Evolutionary conservation across 2,329 filamentous ascomycete species (phyloP), one percentile per base, ranked within the genome.

Genomic region (Colletotrichum sansevieriae): DNA sequence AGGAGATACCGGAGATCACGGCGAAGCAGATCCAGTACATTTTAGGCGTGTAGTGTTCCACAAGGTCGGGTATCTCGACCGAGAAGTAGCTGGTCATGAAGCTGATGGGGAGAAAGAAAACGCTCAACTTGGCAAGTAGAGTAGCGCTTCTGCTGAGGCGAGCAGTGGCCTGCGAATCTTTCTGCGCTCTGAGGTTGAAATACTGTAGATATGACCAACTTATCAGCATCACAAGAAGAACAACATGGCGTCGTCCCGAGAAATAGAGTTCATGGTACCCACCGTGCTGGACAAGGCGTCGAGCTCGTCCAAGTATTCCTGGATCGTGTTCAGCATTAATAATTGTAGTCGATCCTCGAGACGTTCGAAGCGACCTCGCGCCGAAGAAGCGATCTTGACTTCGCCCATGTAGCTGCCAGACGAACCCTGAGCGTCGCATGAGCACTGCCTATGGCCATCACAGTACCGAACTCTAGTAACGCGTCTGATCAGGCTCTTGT

Each of bases 81-180:
- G 88, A 90, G 76, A 93, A 94, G 78, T 93, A 94, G 37, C 84
- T 88, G 3, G 91, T 93, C 87, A 94, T 90, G 56, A 94, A 84
- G 72, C 87, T 91, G 69, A 94, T 90, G 0, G 92, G 92, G 63
- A 94, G 83, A 79, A 94, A 94, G 59, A 94, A 82, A 46, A 94
- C 91, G 12, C 90, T 92, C 6, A 91, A 87, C 76, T 94, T 94
- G 54, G 91, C 91, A 11, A 94, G 83, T 5, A 94, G 81, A 4
- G 93, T 88, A 3, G 91, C 92, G 71, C 91, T 90, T 65, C 91
- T 84, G 0, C 91, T 93, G 20, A 94, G 84, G 20, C 90, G 86
- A 68, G 92, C 91, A 11, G 93, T 91, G 4, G 89, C 88, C 71
- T 89, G 87, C 0, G 91, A 92, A 77, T 94, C 91, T 75, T 92